Conservation (phyloP, 441 rosid genomes). For the Dalechampia spathulata region DNA sequence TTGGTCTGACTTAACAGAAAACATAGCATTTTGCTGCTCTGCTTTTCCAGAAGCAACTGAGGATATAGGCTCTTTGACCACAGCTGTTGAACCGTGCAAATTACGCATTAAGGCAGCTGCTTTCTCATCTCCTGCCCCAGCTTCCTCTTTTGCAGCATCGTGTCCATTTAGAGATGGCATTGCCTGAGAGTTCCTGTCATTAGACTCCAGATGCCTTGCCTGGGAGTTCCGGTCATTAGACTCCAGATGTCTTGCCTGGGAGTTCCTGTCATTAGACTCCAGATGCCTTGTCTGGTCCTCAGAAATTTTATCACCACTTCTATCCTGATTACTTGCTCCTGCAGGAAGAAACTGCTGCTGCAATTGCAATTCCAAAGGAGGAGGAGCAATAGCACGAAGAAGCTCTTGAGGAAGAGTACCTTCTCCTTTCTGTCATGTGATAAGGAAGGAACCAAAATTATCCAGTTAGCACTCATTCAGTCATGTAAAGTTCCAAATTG, state of each 20-base stretch:
- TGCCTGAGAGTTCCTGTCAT: conserved; percentile 47
- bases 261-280: conserved; percentile 57
- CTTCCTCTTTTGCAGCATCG: conserved; percentile 55
- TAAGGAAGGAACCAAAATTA: conserved; percentile 12
- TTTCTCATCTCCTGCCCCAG: conserved; percentile 54
- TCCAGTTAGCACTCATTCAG: conserved; percentile 14
- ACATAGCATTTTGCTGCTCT: conserved; percentile 59
- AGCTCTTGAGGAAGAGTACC: conserved; percentile 94
- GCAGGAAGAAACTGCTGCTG: conserved; percentile 50
- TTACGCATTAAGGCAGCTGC: conserved; percentile 40
- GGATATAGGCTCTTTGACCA: conserved; percentile 45
- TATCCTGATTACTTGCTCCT: conserved; percentile 55
- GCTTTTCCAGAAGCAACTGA: conserved; percentile 46
- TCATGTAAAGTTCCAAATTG: conserved; percentile 3
- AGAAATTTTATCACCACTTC: conserved; percentile 47
- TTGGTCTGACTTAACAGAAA: conserved; percentile 66
- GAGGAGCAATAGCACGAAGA: conserved; percentile 88
- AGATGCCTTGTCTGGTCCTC: conserved; percentile 55
- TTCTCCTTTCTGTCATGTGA: conserved; percentile 82
- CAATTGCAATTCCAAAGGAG: conserved; percentile 72
- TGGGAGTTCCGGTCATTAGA: conserved; percentile 51
- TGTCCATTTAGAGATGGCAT: conserved; percentile 42
- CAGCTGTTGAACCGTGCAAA: conserved; percentile 36
- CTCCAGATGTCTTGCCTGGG: conserved; percentile 46
- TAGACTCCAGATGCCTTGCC: conserved; percentile 45